Evolutionary conservation across 225 moss, liverwort and hornwort species (phyloP).

Genomic region (Straminergon stramineum): DNA sequence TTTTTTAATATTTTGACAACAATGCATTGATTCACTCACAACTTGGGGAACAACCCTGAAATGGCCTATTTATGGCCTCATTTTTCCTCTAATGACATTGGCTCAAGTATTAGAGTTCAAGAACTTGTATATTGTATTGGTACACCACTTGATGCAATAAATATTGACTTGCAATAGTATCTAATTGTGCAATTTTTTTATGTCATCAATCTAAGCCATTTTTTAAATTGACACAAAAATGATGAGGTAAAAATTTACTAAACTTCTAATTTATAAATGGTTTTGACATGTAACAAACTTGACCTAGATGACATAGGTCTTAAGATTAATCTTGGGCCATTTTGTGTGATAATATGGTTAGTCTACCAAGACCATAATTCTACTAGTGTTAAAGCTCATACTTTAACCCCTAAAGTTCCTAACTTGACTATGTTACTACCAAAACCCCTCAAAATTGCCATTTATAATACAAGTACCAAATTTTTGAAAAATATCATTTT

Average conservation of each 20-base stretch:
- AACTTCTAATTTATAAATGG: not conserved
- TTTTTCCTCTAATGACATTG: too few relatives aligned
- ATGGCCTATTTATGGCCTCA: too few relatives aligned
- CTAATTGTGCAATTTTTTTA: not conserved
- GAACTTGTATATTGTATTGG: accelerated
- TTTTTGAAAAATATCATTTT: too few relatives aligned
- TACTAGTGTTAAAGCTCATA: not conserved
- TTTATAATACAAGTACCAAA: too few relatives aligned
- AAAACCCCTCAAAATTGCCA: too few relatives aligned
- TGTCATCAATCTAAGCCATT: not conserved
- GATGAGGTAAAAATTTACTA: not conserved
- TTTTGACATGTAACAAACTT: not conserved
- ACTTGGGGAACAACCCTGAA: too few relatives aligned
- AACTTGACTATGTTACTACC: too few relatives aligned
- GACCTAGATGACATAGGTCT: not conserved
- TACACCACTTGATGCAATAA: not conserved
- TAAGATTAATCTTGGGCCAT: not conserved
- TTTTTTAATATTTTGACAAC: too few relatives aligned
- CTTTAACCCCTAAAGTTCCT: too few relatives aligned
- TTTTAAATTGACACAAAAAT: not conserved
- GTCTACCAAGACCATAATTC: not conserved
- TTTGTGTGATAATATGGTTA: not conserved
- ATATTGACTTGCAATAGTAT: not conserved
- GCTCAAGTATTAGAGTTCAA: not conserved
- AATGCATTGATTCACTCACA: too few relatives aligned